Evolutionary conservation across 1,139 yeast species (phyloP), one percentile per base, ranked within the genome.

Genomic region (Hyphopichia khmerensis): DNA sequence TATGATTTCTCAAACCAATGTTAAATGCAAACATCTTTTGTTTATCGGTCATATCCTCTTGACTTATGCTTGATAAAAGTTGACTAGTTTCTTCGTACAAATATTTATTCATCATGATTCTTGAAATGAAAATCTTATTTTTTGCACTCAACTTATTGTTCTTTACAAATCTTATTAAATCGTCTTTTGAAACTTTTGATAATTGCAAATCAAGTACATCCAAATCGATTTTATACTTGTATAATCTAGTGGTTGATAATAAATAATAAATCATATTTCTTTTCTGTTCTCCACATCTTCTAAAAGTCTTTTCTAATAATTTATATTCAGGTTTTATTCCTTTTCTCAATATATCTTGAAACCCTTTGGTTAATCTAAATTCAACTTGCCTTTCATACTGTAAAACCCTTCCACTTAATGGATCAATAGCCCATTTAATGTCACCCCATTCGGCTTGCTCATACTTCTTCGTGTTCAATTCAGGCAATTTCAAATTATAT

Each of bases 311-410:
- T 42, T 64, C 62, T 4, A 72, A 48, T 9, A 67, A 44, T 10
- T 46, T 44, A 37, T 56, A 51, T 45, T 72, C 75, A 0, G 77
- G 77, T 33, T 58, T 53, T 4, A 71, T 60, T 0, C 77, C 77
- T 41, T 57, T 57, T 16, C 60, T 49, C 30, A 69, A 41, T 9
- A 72, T 45, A 16, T 64, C 71, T 9, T 50, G 49, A 40, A 72
- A 67, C 9, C 77, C 79, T 37, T 57, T 53, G 17, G 59, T 56
- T 31, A 69, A 50, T 32, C 77, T 50, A 47, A 63, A 70, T 26
- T 59, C 59, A 1, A 67, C 53, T 43, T 72, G 76, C 9, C 49
- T 54, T 15, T 49, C 42, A 33, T 48, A 29, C 55, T 33, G 47
- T 45, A 3, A 43, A 30, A 43, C 47, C 10, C 45, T 47, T 11